These are phyloP conservation scores for Amanita rubescens DNA, from an alignment of 768 basidiomycete genomes.

Conservation along the genomic window DNA sequence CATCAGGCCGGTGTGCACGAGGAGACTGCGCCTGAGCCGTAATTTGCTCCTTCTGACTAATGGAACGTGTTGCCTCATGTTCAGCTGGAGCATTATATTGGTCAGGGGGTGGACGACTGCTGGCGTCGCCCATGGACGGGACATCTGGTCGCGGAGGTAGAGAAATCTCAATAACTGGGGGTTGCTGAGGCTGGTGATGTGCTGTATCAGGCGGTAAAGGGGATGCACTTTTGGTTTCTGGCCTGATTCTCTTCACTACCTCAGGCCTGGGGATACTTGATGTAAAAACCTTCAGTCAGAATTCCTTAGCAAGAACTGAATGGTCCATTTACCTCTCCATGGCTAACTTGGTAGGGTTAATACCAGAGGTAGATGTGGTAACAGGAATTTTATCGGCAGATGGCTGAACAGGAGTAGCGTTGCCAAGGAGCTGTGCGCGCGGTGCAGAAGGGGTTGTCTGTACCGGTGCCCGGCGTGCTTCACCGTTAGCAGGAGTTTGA, in stretches of 20 bases:
- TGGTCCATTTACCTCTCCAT: slow-evolving; percentile 53
- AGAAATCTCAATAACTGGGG: background rate
- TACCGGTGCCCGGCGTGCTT: slow-evolving; percentile 28
- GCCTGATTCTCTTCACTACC: slow-evolving; percentile 57
- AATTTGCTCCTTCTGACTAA: slow-evolving; percentile 5
- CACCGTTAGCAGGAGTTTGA: slow-evolving; percentile 13
- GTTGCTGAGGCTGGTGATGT: background rate
- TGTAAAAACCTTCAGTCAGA: slow-evolving; percentile 5
- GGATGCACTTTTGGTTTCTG: slow-evolving; percentile 26
- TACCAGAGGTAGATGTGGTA: slow-evolving; percentile 8
- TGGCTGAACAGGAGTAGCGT: slow-evolving; percentile 18
- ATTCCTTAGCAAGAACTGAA: background rate
- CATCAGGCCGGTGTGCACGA: slow-evolving; percentile 32
- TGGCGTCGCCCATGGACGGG: background rate
- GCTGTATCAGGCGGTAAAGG: slow-evolving; percentile 5
- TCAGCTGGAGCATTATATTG: background rate
- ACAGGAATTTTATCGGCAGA: slow-evolving; percentile 18
- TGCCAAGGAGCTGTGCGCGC: slow-evolving; percentile 42
- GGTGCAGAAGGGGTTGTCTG: slow-evolving; percentile 47
- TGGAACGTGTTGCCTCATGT: background rate
- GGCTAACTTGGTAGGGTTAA: slow-evolving; percentile 47
- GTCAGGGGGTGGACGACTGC: background rate
- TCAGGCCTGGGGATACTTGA: slow-evolving; percentile 70
- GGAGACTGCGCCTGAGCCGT: slow-evolving; percentile 20
- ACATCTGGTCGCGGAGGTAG: background rate